Conservation (phyloP, 2,329 filamentous ascomycete genomes). For the Clarireedia paspali region DNA sequence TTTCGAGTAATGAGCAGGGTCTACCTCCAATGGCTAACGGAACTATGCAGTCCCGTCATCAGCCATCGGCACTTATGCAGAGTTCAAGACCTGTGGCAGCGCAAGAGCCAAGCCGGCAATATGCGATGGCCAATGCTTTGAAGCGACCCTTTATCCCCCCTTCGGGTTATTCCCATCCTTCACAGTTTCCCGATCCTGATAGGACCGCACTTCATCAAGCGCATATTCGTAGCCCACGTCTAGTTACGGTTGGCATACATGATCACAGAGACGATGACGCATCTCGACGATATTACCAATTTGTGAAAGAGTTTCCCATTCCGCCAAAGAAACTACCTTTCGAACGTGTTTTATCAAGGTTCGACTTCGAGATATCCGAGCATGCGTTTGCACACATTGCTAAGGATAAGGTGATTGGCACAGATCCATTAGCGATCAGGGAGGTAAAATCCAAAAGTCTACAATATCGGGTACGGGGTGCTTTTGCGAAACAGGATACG, state of each 20-base stretch:
- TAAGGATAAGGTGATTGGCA: slow-evolving; percentile 15
- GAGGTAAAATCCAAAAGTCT: slow-evolving; percentile 42
- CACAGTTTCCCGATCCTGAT: slow-evolving; percentile 37
- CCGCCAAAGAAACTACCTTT: slow-evolving; percentile 33
- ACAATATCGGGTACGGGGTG: slow-evolving; percentile 63
- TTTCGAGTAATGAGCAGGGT: neutral
- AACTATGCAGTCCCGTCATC: neutral
- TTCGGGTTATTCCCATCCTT: slow-evolving; percentile 26
- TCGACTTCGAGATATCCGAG: slow-evolving; percentile 29
- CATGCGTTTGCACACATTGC: slow-evolving; percentile 19
- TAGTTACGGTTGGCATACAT: slow-evolving; percentile 23
- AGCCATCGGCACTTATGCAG: neutral
- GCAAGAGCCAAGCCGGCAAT: slow-evolving; percentile 29
- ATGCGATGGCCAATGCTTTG: slow-evolving; percentile 12
- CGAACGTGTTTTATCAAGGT: slow-evolving; percentile 28
- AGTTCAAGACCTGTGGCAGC: neutral
- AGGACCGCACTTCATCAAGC: slow-evolving; percentile 49
- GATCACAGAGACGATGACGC: slow-evolving; percentile 21
- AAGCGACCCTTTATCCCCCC: slow-evolving; percentile 31
- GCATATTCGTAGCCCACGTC: slow-evolving; percentile 45
- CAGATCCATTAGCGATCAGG: slow-evolving; percentile 27
- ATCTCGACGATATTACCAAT: slow-evolving; percentile 42
- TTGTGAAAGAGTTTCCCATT: slow-evolving; percentile 43
- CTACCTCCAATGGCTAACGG: neutral
- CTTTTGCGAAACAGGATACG: slow-evolving; percentile 30